phyloP scores from a whole-genome alignment of 2,329 filamentous ascomycete species.

The Penicillium sp. region DNA sequence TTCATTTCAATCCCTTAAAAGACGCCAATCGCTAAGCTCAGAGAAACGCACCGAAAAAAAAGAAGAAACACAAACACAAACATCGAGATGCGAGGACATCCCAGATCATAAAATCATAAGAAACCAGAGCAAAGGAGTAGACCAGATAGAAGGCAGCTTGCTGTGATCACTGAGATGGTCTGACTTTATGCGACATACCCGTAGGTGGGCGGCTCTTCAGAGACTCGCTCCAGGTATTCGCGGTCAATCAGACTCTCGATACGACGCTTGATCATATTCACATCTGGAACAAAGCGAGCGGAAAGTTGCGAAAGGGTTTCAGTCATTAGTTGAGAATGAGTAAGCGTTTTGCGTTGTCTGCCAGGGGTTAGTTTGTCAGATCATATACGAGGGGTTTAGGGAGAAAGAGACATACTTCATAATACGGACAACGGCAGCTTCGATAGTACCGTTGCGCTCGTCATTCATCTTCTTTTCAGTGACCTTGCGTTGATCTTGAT shows the following conservation, averaged over 20 bases:
- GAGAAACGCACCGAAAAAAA: background rate
- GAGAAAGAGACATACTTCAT: slow-evolving; percentile 48
- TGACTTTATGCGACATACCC: slow-evolving; percentile 43
- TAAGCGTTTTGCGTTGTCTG: slow-evolving; percentile 51
- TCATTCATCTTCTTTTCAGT: slow-evolving; percentile 54
- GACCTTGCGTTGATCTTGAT: slow-evolving; percentile 56
- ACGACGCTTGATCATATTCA: slow-evolving; percentile 54
- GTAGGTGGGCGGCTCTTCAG: slow-evolving; percentile 47
- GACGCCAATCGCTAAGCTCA: slow-evolving; percentile 31
- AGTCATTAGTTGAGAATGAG: slow-evolving; percentile 51
- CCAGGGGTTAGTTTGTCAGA: slow-evolving; percentile 12
- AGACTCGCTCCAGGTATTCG: slow-evolving; percentile 51
- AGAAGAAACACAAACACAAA: background rate
- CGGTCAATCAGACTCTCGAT: slow-evolving; percentile 56
- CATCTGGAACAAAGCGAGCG: slow-evolving; percentile 51
- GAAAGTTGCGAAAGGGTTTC: slow-evolving; percentile 53
- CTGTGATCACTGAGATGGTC: background rate
- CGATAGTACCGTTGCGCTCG: slow-evolving; percentile 50
- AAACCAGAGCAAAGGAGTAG: background rate
- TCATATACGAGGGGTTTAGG: background rate
- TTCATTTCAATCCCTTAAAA: slow-evolving; percentile 14
- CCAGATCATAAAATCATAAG: slow-evolving; percentile 2
- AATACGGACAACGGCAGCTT: slow-evolving; percentile 54
- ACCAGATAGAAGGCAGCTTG: background rate
- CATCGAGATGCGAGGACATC: slow-evolving; percentile 5